phyloP scores from a whole-genome alignment of 1,284 basidiomycete genomes.

The Ganoderma sinense region DNA sequence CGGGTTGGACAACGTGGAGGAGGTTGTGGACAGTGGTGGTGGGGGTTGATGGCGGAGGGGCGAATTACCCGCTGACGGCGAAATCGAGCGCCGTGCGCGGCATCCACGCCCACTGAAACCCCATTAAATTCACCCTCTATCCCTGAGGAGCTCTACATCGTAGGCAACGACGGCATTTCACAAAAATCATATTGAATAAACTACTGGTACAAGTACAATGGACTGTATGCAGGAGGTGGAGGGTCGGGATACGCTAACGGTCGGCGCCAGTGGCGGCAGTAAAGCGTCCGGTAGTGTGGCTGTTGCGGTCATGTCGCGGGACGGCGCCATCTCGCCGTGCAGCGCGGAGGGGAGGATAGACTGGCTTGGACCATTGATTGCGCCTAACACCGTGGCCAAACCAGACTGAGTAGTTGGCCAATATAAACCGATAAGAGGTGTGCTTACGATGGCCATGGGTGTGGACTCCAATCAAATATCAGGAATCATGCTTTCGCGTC shows the following conservation, averaged over 20 bases:
- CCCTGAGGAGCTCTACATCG: neutral
- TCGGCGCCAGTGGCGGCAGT: slow-evolving; percentile 10
- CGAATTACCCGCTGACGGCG: slow-evolving; percentile 7
- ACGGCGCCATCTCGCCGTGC: neutral
- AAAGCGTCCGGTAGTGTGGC: neutral
- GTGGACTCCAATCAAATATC: neutral
- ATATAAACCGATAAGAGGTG: neutral
- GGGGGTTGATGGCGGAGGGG: slow-evolving; percentile 29
- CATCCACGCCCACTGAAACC: neutral
- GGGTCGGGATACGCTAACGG: slow-evolving; percentile 1
- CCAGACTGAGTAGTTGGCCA: neutral
- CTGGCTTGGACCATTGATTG: too few relatives aligned
- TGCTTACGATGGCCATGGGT: neutral
- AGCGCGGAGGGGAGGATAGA: neutral
- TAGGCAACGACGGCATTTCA: neutral
- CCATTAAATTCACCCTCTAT: neutral
- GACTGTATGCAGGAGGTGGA: neutral
- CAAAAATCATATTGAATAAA: neutral
- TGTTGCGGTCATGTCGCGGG: neutral
- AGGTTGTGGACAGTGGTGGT: slow-evolving; percentile 19
- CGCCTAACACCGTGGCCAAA: neutral
- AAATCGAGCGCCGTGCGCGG: slow-evolving; percentile 10
- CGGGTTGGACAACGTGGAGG: slow-evolving; percentile 25
- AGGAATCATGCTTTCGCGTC: slow-evolving; percentile 31
- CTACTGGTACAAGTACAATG: neutral